Base-by-base conservation (phyloP, 805 yeast species). In the Yarrowia porcina region DNA sequence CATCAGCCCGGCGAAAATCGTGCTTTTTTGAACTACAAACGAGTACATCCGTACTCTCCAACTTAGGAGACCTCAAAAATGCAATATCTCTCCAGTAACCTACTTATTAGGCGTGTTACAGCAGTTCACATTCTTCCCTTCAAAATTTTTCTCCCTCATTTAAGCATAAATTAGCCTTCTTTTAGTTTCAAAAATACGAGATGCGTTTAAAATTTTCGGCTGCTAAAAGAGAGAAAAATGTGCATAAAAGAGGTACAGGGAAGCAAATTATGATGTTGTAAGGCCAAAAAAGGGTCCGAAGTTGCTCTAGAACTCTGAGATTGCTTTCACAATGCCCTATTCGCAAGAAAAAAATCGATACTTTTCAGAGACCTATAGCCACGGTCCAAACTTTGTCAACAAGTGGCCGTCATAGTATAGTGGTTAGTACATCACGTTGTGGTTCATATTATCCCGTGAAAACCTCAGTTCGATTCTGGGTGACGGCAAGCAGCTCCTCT, bases 381-480 rank as follows among this genome's bases (percentile, higher is more conserved):
- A 21, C 18, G 10, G n/a, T 49, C 39, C 8, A 32, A 15, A 15
- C 2, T 32, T 32, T 15, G 9, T 4, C 10, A 49, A 49, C 10
- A 35, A 35, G 12, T 11, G 27, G 56, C 59, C 59, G 59, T 52
- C 59, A 52, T 52, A 52, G 59, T 52, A 52, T 52, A 52, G 59
- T 52, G 59, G 59, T 52, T 52, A 52, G 59, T 52, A 52, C 44
- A 52, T 25, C 59, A 23, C 59, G 59, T 52, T 52, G 59, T 52
- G 59, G 59, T 36, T 13, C 59, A 5, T 23, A 45, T 23, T 28
- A 38, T 25, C 32, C 59, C 59, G 59, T 52, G 59, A 25, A 52
- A 25, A 52, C 59, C 59, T 52, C 59, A 52, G 59, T 52, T 52
- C 59, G 59, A 52, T 52, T 52, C 59, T 52, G 59, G 59, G 59